Conservation (phyloP, 2,329 filamentous ascomycete species). For the Alternaria sp. region DNA sequence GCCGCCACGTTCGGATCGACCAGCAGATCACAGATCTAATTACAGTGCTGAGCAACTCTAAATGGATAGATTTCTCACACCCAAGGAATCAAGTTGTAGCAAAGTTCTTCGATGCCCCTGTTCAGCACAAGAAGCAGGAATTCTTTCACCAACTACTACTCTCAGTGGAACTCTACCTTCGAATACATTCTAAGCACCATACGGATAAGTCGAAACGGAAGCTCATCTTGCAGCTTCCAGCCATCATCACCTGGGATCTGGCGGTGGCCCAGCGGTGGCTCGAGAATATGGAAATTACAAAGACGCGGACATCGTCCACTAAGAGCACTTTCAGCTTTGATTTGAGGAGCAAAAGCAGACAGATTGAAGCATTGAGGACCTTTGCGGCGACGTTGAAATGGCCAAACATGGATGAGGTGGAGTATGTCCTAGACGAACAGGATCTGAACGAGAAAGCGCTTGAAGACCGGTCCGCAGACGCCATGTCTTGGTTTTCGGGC, state of each 20-base stretch:
- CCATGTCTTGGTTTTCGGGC: conserved; percentile 80
- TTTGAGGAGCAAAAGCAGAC: conserved; percentile 70
- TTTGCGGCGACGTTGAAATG: conserved; percentile 79
- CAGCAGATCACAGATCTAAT: conserved; percentile 77
- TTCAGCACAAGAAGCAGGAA: conserved; percentile 66
- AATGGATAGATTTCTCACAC: conserved; percentile 77
- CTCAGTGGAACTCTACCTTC: conserved; percentile 74
- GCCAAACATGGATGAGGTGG: conserved; percentile 73
- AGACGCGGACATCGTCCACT: conserved; percentile 59
- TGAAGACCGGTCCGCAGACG: conserved; percentile 72
- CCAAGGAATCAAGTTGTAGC: conserved; percentile 76
- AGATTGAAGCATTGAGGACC: conserved; percentile 72
- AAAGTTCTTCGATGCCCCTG: conserved; percentile 70
- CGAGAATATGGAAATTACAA: conserved; percentile 72
- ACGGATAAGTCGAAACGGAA: conserved; percentile 70
- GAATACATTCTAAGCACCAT: conserved; percentile 71
- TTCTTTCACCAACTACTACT: conserved; percentile 83
- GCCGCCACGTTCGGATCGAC: conserved; percentile 69
- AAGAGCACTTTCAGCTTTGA: conserved; percentile 65
- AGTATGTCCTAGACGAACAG: conserved; percentile 68
- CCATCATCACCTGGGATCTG: conserved; percentile 75
- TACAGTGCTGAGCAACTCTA: conserved; percentile 70
- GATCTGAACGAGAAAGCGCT: conserved; percentile 58
- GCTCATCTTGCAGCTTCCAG: conserved; percentile 70
- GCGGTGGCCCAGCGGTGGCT: conserved; percentile 78